Evolutionary conservation across 1,139 yeast species (phyloP), one percentile per base, ranked within the genome.

Genomic region (Hemisphaericaspora xylofermentans): DNA sequence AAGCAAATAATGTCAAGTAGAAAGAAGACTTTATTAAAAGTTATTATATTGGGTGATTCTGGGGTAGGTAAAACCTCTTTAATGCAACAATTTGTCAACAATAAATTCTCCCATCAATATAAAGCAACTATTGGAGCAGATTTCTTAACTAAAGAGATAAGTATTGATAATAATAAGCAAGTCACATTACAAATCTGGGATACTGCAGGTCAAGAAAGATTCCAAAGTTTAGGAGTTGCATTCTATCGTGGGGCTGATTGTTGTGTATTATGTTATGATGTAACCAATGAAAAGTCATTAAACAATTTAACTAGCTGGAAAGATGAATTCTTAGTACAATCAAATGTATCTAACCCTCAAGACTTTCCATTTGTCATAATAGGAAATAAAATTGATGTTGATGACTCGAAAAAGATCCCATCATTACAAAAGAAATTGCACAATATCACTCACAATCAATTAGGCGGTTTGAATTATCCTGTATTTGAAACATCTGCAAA

Each of bases 71-170:
- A 93, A 71, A 93, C 98, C 19, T 89, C 97, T 4, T 72, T 93
- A 55, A 91, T 93, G 83, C 96, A 91, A 63, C 96, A 93, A 62
- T 93, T 89, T 66, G 97, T 93, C 52, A 89, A 89, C 66, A 89
- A 87, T 60, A 93, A 91, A 72, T 93, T 93, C 66, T 83, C 93
- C 37, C 94, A 91, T 52, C 98, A 93, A 61, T 93, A 93, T 66
- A 93, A 93, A 61, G 98, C 98, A 22, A 93, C 98, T 16, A 93
- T 93, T 52, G 98, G 98, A 6, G 98, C 98, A 3, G 98, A 93
- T 63, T 93, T 93, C 59, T 74, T 91, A 49, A 93, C 98, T 34
- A 91, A 91, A 62, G 98, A 93, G 58, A 80, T 93, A 44, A 70
- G 76, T 19, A 78, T 93, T 44, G 98, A 93, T 61, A 93, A 84